Base-by-base conservation (phyloP, 345 rosid species). In the Sonneratia caseolaris region DNA sequence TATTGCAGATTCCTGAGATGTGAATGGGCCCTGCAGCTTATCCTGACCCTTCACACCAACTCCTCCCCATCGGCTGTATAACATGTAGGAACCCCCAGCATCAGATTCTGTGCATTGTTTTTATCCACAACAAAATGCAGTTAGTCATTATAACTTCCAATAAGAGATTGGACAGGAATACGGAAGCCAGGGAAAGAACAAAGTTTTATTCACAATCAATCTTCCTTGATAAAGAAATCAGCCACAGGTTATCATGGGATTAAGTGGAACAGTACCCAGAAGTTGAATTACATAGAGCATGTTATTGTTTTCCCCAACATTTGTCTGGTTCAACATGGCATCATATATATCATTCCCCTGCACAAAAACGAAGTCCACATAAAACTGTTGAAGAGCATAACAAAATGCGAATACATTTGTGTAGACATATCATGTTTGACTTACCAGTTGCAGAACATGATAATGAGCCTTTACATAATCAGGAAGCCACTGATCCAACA, bases 41-140 rank as follows among this genome's bases (percentile, higher is more conserved):
- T 81, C 86, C 81, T 87, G 98, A 75, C 97, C 98, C 82, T 84
- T 88, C 24, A 85, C 80, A 61, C 98, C 97, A 76, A 91, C 96
- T 81, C 98, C 87, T 22, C 98, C 97, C 98, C 98, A 93, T 84
- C 92, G 89, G 66, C 67, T 75, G 78, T 85, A 86, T 59, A 89
- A 89, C 80, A 85, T 81, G 80, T 84, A 93, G 73, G 84, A 70
- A 53, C 86, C 85, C 38, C 84, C 81, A 43, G 66, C 85, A 83
- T 91, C 92, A 64, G 97, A 89, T 77, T 88, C 98, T 93, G 91
- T 78, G 72, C 68, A 72, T 3, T 82, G 49, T 66, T 51, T 64
- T 3, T 62, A 27, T 11, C 27, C 66, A 62, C 27, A 42, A 11
- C 18, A 10, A n/a, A 62, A 62, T 27, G 66, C 51, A 40, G 38